Percentiles rank a stretch among this genome's conserved stretches.
These are phyloP conservation scores for Rhodotorula sphaerocarpa DNA, from an alignment of 768 basidiomycete species.

Conservation along the genomic window DNA sequence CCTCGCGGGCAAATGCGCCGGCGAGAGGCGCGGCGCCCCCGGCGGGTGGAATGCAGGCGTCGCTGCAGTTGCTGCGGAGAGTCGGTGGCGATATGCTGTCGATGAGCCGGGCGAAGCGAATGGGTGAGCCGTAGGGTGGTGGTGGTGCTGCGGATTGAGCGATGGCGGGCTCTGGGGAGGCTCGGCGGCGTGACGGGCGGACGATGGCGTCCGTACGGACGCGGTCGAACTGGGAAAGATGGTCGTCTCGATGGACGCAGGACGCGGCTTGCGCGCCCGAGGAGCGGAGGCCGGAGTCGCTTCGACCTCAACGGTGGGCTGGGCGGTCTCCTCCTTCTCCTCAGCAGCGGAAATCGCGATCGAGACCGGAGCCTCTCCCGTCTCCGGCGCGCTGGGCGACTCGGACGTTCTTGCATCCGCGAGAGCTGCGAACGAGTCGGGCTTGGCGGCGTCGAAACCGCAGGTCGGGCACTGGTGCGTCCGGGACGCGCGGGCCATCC, in stretches of 20 bases:
- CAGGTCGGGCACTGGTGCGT: slow-evolving; percentile 19
- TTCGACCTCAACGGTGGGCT: no score
- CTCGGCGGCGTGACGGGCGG: not conserved
- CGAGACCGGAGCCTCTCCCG: no score
- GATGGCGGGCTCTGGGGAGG: not conserved
- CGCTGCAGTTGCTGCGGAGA: not conserved
- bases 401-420: not conserved
- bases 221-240: not conserved
- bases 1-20: not conserved
- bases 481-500: slow-evolving; percentile 13
- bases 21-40: slow-evolving; percentile 4
- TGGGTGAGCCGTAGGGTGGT: no score
- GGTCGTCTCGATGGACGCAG: not conserved
- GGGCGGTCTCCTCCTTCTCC: no score
- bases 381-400: no score
- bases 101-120: not conserved
- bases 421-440: slow-evolving; percentile 1
- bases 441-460: slow-evolving; percentile 23
- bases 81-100: not conserved
- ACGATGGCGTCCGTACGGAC: not conserved
- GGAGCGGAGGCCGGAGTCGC: no score
- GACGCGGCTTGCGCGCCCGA: not conserved
- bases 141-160: no score
- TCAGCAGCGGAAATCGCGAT: no score
- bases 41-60: slow-evolving; percentile 1